Evolutionary conservation across 2,329 filamentous ascomycete species (phyloP), one percentile per base, ranked within the genome.

Genomic region (Tothia fuscella): DNA sequence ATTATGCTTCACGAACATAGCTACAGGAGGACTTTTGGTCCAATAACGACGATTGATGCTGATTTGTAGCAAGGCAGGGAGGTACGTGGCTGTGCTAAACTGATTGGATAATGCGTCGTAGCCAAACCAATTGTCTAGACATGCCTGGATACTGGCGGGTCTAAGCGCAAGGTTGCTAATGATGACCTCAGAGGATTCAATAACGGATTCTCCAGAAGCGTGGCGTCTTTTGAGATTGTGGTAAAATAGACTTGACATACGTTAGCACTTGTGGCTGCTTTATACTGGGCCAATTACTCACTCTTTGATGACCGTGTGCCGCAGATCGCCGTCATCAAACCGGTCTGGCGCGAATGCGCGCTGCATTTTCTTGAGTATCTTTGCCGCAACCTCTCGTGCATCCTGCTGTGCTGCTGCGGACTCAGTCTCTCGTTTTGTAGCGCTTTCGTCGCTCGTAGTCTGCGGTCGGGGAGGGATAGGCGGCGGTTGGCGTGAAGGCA

Each of bases 321-420:
- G 89, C 48, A 93, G 81, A 3, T 81, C 82, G 33, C 78, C 72
- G 5, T 70, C 63, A 44, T 84, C 76, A 25, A 74, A 65, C 3
- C 71, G 73, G n/a, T 71, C 72, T 5, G 85, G 74, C 44, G 73
- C 78, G 54, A 96, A 88, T 2, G 89, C 88, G 40, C 84, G 87
- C 53, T 91, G 83, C n/a, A 95, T 68, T 38, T 91, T 82, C 54
- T 89, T 87, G 45, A 95, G 76, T 20, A 94, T 83, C 53, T 89
- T 91, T 45, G 86, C 86, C 65, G 95, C 88, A 34, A 95, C 89
- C 60, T 98, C 91, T 10, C 87, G 87, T 4, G 95, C 89, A 61
- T 98, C 91, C 62, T 98, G 88, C 55, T 98, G 91, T 38, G 54
- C 55, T 25, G 85, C 72, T 14, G 72, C 72, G 31, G 72, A 66